Base-by-base conservation (phyloP, 2,329 filamentous ascomycete species). In the Beauveria scarabaeidicola region DNA sequence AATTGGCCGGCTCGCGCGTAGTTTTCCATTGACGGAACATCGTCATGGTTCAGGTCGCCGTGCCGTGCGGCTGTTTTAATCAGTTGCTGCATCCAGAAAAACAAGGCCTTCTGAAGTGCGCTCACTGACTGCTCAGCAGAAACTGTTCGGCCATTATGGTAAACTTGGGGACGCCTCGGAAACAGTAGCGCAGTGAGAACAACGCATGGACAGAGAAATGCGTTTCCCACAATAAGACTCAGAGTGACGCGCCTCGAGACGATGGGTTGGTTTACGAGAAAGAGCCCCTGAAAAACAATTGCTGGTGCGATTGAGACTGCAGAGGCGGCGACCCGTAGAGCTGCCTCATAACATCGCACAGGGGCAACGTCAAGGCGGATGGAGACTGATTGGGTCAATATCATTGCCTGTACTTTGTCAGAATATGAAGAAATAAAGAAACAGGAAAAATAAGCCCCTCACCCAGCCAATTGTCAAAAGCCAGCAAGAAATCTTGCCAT, bases 401-500 rank as follows among this genome's bases (percentile, higher is more conserved):
- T 69, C 3, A 83, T 70, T 52, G 66, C 69, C 83, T 86, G 61
- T 5, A 2, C 5, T 2, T 13, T 11, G 21, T 41, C 19, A 53
- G 57, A 9, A 32, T 11, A 29, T 3, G 13, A 46, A 43, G 19
- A 40, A 44, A 19, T 7, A 25, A 2, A 32, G 9, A 58, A 25
- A 25, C 11, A 7, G 15, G 13, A 3, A 23, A 13, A 11, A 29
- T 15, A 19, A 46, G 19, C 21, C 3, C 73, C 84, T 72, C 75
- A 90, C 87, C 86, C 86, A 90, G 51, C 78, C 73, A 19, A 72
- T 79, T 27, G 82, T 77, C 61, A 76, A 75, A 40, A 89, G 69
- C 85, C 86, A 89, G 64, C 81, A 79, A 59, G 81, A 77, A 9
- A 83, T 63, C 6, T 78, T 72, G 21, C 79, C 66, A 21, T 66